These are phyloP conservation scores for Macroventuria anomochaeta DNA, from an alignment of 2,329 filamentous ascomycete genomes.

Conservation along the genomic window DNA sequence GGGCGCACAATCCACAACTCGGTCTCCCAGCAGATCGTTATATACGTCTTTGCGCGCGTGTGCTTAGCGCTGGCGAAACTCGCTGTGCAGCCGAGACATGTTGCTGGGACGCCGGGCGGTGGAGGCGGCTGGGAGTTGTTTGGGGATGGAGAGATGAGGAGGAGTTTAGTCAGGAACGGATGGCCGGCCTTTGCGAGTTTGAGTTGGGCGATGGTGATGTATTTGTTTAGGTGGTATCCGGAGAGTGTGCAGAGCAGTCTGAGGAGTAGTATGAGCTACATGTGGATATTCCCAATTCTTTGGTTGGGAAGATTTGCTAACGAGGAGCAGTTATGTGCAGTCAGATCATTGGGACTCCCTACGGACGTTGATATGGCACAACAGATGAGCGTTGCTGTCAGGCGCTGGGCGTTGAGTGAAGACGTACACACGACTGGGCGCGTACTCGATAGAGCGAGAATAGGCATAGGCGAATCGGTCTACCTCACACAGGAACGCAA, in stretches of 20 bases:
- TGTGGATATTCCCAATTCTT: conserved; percentile 65
- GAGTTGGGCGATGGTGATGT: conserved; percentile 95
- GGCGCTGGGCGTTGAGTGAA: too few species aligned
- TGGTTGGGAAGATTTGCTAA: conserved; percentile 20
- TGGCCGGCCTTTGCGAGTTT: conserved; percentile 93
- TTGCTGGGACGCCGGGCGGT: conserved; percentile 46
- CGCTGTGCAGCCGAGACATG: conserved; percentile 68
- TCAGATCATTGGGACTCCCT: conserved; percentile 89
- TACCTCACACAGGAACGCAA: too few species aligned
- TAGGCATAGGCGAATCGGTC: too few species aligned
- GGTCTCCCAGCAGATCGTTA: conserved; percentile 95
- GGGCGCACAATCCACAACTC: conserved; percentile 78
- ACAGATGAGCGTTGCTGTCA: conserved; percentile 63
- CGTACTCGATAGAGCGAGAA: too few species aligned
- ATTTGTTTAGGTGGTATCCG: conserved; percentile 89
- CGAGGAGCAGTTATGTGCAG: conserved; percentile 67
- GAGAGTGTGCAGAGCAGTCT: conserved; percentile 90
- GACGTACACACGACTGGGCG: too few species aligned
- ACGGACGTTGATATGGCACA: conserved; percentile 84
- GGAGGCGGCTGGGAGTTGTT: conserved; percentile 49
- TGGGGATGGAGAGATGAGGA: conserved; percentile 45
- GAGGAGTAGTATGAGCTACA: conserved; percentile 95
- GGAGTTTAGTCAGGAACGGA: conserved; percentile 63
- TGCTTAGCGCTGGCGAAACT: conserved; percentile 83
- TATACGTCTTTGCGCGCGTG: conserved; percentile 96